Evolutionary conservation across 768 basidiomycete genomes (phyloP).

Genomic region (Mycena crocata): DNA sequence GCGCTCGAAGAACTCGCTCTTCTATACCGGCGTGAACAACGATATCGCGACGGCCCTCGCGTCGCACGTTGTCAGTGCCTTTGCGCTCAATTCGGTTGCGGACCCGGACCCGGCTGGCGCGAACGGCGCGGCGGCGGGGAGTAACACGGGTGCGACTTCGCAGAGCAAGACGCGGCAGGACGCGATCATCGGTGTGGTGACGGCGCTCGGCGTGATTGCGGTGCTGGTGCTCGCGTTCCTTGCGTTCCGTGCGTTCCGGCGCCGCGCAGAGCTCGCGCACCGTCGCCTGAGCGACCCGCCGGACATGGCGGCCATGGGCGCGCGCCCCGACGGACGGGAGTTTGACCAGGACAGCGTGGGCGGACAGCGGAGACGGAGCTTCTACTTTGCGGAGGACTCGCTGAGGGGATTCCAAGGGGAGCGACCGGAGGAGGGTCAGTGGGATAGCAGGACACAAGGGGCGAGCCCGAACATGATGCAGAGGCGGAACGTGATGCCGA

Average conservation of each 20-base stretch:
- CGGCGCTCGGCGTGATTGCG: constrained; percentile 82
- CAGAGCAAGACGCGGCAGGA: constrained; percentile 70
- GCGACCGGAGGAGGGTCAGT: constrained; percentile 50
- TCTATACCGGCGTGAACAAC: constrained; percentile 68
- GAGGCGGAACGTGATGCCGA: constrained; percentile 69
- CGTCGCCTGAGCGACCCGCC: constrained; percentile 74
- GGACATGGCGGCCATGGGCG: constrained; percentile 49
- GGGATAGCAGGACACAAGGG: constrained; percentile 41
- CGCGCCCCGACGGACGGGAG: constrained; percentile 72
- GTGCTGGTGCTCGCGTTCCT: constrained; percentile 80
- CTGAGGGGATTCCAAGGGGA: constrained; percentile 67
- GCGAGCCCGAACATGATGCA: constrained; percentile 60
- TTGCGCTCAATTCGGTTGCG: constrained; percentile 62
- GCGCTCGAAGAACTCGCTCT: constrained; percentile 62
- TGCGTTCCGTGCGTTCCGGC: constrained; percentile 73
- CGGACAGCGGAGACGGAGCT: constrained; percentile 78
- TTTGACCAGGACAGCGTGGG: constrained; percentile 85
- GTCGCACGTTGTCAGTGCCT: constrained; percentile 74
- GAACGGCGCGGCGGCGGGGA: constrained; percentile 31
- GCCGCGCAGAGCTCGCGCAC: constrained; percentile 77
- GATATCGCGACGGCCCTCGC: constrained; percentile 69
- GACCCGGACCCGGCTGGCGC: constrained; percentile 45
- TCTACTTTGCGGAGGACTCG: constrained; percentile 91
- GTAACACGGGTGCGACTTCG: constrained; percentile 44
- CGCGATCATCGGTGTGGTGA: constrained; percentile 93